Evolutionary conservation across 192 early-diverging fungal genomes (phyloP), one percentile per base, ranked within the genome.

Genomic region (Piromyces finnis): DNA sequence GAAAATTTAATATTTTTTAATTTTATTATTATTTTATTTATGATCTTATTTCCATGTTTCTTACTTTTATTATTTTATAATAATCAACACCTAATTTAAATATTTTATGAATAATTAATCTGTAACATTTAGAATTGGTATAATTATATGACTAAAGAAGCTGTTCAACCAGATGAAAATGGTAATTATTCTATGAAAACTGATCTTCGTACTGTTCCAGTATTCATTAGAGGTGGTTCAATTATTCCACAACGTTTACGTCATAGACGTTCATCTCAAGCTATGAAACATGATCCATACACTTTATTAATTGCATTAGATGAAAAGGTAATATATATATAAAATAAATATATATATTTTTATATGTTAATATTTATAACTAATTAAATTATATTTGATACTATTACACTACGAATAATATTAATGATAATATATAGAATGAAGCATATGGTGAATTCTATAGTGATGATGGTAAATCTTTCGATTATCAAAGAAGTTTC

Each of bases 381-480:
- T n/a, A n/a, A n/a, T n/a, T n/a, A n/a, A n/a, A n/a, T n/a, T n/a
- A n/a, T n/a, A n/a, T n/a, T n/a, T n/a, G n/a, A n/a, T n/a, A n/a
- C n/a, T n/a, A n/a, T n/a, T n/a, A n/a, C n/a, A n/a, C n/a, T n/a
- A n/a, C n/a, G n/a, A n/a, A n/a, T n/a, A n/a, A n/a, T n/a, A n/a
- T n/a, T n/a, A n/a, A n/a, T n/a, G n/a, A n/a, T n/a, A n/a, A n/a
- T n/a, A n/a, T n/a, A n/a, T n/a, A 87, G 84, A 92, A 90, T 14
- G 84, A 88, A 28, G 95, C 97, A 12, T 78, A 81, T 5, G 98
- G 97, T 29, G 79, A 79, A n/a, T 82, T 99, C 27, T 98, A 98
- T 82, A 82, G 94, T 77, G 98, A 99, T 85, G 98, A 99, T 82
- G 98, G 96, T 15, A 88, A 93, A 78, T 86, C 90, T 2, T 98